Evolutionary conservation across 345 rosid species (phyloP), one percentile per base, ranked within the genome.

Genomic region (Pelargonium nanum): DNA sequence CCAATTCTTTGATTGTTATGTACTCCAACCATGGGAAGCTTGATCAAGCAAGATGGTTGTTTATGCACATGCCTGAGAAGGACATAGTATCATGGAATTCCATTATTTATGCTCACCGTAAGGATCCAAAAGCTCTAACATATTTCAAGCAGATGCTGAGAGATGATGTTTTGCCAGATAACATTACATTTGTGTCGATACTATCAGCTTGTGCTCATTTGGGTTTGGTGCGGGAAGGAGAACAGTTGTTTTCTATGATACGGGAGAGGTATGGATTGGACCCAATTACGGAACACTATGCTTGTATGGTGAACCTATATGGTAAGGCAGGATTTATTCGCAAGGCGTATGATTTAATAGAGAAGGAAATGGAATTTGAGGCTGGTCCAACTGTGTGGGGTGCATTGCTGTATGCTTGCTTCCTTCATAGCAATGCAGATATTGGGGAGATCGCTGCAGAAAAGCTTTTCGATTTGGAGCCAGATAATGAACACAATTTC

Each of bases 331-430:
- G 92, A 34, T 62, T 80, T 77, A 53, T 88, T 19, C 57, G 67
- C 3, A 75, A 88, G 73, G 96, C 98, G 12, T 83, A 81, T 68
- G 65, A 71, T 19, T 61, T 83, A 60, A 73, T 91, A 48, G 74
- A 62, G 13, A 77, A 83, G 58, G 65, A 72, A 64, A 79, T 91
- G 88, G 86, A 61, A 62, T 64, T 73, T 58, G 85, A 86, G 57
- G 92, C 96, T 5, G 91, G 96, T 32, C 83, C 91, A 34, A 80
- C 89, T 13, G 90, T 79, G 54, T 88, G 98, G 96, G 95, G 96
- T 68, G 96, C 96, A 13, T 71, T 91, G 74, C 65, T 86, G 32
- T 81, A 88, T 76, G 85, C 83, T 50, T 86, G 92, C 74, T 80
- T 65, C 64, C 68, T 88, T 59, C 88, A 86, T 64, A 72, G 80